Base-by-base conservation (phyloP, 1,284 basidiomycete genomes). In the Heliocybe sulcata region DNA sequence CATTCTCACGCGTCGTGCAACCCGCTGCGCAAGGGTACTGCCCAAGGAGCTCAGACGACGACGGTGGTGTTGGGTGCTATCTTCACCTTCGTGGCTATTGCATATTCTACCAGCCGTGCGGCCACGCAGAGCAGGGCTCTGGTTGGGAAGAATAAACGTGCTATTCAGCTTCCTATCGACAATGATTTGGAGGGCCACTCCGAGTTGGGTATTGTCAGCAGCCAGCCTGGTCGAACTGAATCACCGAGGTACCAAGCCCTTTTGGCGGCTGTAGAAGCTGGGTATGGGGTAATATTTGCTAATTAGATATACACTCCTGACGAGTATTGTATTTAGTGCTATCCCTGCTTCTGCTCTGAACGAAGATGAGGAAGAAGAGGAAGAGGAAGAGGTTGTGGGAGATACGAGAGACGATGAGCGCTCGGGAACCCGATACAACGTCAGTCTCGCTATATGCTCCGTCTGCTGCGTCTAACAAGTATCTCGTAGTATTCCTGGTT, bases 21-120 rank as follows among this genome's bases (percentile, higher is more conserved):
- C 69, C 96, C 97, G 0, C 77, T 98, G 19, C 80, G 81, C 29
- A 77, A 81, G 51, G 74, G 75, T 11, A 72, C 77, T 19, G 79
- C 77, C 2, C 69, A 71, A 22, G 86, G 77, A 51, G 91, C 94
- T 1, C 85, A 89, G 59, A 94, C 87, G 22, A 94, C 93, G 2
- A 91, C 93, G 1, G 86, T 96, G 31, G 78, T 98, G 25, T 76
- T 98, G 45, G 97, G 96, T 45, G 97, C 93, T 3, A 71, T 94
- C 14, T 98, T 99, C 72, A 99, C 96, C 1, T 98, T 99, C 80
- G 72, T 98, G 49, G 95, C 97, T 2, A 98, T 99, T 62, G 96
- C 97, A 10, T 99, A 98, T 69, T 97, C 94, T 22, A 99, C 96
- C 0, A 93, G 88, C 22, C 81, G 97, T 49, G 96, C 97, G 1